Base-by-base conservation (phyloP, 225 moss, liverwort and hornwort species). In the Bryoerythrophyllum caledonicum region DNA sequence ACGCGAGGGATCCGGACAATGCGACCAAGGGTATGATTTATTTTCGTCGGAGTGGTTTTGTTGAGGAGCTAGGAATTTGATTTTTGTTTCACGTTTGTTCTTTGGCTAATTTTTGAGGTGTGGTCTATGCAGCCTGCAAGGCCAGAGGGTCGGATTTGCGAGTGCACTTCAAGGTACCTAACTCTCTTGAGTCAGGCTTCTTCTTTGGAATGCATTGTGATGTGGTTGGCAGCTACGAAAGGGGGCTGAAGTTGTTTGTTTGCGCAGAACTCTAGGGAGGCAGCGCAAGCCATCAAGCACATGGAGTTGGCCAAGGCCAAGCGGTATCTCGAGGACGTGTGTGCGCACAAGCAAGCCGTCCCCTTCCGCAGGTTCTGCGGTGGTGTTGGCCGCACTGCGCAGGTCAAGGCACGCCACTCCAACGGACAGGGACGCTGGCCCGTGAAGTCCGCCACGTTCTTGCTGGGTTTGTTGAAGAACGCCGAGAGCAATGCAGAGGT, bases 401-500 rank as follows among this genome's bases (percentile, higher is more conserved):
- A 91, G 80, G 95, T 83, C 10, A 96, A 96, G 77, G 87, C 89
- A 48, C 86, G 91, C 2, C 91, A 96, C 65, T 93, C 80, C 7
- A 95, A 93, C 15, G 90, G 90, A 14, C 91, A 95, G 79, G 95
- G 93, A 60, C 90, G 93, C 10, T 95, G 95, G 95, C 93, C 90
- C 3, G 91, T 91, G 70, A 93, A 95, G 79, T 95, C 95, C 23
- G 95, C 91, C 2, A 90, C 83, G 15, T 91, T 93, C 66, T 81
- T 95, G 76, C 63, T 95, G 48, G 93, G 91, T 51, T 73, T 96
- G 44, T 79, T 93, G 51, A 93, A 93, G 90, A 96, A 96, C 58
- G 90, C 91, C 12, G 88, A 93, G 82, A 91, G 91, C 76, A 96
- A 96, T 60, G 93, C 95, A 0, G 95, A 96, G 89, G 91, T 86